Evolutionary conservation across 1,139 yeast genomes (phyloP), one percentile per base, ranked within the genome.

Genomic region (Pneumocystis jirovecii): DNA sequence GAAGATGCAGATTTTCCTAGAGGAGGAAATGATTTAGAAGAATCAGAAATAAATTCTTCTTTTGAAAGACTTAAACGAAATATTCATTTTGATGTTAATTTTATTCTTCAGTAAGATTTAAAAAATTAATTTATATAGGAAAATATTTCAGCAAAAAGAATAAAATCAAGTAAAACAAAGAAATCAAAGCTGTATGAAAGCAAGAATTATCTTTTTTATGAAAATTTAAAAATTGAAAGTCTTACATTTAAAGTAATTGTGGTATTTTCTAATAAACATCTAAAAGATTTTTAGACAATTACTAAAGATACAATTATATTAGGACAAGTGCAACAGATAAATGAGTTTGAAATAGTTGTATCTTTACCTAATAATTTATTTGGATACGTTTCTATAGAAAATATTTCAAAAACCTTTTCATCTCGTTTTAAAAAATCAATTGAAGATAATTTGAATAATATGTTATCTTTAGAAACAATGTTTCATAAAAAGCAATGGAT

Each of bases 401-500:
- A 84, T 70, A 80, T 90, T 65, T 86, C 93, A 67, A 25, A 21
- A 50, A 4, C 57, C 1, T 50, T 50, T 50, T 50, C 57, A 1
- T 80, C 81, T n/a, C 84, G 82, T 69, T 74, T 89, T 61, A 82
- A 88, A 0, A 71, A 76, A 17, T 76, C 78, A 64, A 77, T 90
- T 65, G 89, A 86, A 70, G 79, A 79, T 40, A 80, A 78, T 3
- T 79, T 77, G 12, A 80, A 77, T 6, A 84, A 81, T 44, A 81
- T 79, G 3, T 79, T 76, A 3, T 80, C 78, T 65, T 78, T 89
- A 67, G 73, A 77, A 1, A 73, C 78, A 1, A 74, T 83, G 65
- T 90, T 91, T 76, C 74, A 76, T 63, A 71, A 83, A 60, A 97
- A 97, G 15, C 95, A 89, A 74, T 93, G 95, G 90, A 77, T 93